A percentile compares a stretch with the other conserved stretches of the same genome.
These are phyloP conservation scores for Batkoa obscura DNA, from an alignment of 371 early-diverging fungal species.

Conservation along the genomic window DNA sequence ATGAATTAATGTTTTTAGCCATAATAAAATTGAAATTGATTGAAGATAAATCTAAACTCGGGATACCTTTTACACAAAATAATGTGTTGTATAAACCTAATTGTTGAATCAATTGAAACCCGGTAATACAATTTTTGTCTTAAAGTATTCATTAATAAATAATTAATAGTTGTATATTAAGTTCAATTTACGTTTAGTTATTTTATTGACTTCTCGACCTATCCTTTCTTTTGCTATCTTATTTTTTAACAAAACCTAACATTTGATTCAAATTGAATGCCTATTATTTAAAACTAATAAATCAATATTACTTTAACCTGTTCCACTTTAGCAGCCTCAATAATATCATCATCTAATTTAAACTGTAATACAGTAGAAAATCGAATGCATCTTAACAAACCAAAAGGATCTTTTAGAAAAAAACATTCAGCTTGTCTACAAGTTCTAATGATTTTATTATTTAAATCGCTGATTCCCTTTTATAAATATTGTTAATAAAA, in stretches of 20 bases:
- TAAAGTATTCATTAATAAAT: no score
- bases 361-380: constrained; percentile 88
- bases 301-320: constrained; percentile 37
- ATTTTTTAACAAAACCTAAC: constrained; percentile 33
- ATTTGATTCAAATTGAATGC: not conserved
- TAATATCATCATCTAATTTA: constrained; percentile 47
- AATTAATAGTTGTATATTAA: not conserved
- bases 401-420: constrained; percentile 94
- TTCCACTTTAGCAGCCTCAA: constrained; percentile 31
- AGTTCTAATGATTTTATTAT: constrained; percentile 59
- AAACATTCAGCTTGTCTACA: constrained; percentile 83
- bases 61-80: not conserved
- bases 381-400: constrained; percentile 89
- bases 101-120: not conserved
- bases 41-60: no score
- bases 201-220: constrained; percentile 90
- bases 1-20: no score
- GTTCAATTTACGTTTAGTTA: constrained; percentile 41
- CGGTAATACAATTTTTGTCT: not conserved
- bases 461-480: constrained; percentile 57
- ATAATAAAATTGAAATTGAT: no score
- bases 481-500: not conserved
- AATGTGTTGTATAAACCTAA: not conserved
- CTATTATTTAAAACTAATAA: not conserved
- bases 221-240: constrained; percentile 95